A percentile compares a stretch with the other conserved stretches of the same genome.
Conservation (phyloP, 331 rosid species). For the Malus hybrid region DNA sequence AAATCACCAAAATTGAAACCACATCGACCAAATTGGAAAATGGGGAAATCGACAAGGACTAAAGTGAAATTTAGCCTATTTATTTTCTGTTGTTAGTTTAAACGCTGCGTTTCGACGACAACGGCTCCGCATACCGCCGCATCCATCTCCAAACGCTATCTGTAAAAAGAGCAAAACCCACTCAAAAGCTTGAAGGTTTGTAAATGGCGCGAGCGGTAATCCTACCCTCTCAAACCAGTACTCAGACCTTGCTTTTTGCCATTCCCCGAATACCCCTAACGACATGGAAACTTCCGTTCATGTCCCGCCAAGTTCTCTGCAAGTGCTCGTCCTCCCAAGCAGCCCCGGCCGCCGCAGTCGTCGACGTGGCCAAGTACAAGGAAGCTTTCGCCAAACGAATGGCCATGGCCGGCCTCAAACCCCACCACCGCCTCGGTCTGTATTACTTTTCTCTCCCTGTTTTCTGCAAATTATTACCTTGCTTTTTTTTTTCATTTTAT, state of each 20-base stretch:
- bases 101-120: background rate
- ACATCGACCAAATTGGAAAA: background rate
- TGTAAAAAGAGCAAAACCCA: background rate
- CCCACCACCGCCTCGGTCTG: conserved; percentile 75
- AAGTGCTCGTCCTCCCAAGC: conserved; percentile 27
- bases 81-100: background rate
- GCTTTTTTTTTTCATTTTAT: background rate
- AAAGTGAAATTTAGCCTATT: background rate
- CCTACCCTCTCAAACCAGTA: conserved; percentile 22
- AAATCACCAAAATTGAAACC: background rate
- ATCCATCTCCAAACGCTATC: background rate
- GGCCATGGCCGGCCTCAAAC: conserved; percentile 89
- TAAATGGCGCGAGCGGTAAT: conserved; percentile 62
- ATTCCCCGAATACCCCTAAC: conserved; percentile 18
- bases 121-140: background rate
- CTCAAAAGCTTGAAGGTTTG: background rate
- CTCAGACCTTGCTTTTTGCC: conserved; percentile 24
- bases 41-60: too few species aligned
- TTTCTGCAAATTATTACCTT: background rate
- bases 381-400: conserved; percentile 68
- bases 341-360: conserved; percentile 9
- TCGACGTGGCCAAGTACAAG: conserved; percentile 44
- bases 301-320: conserved; percentile 24
- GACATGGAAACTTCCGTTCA: conserved; percentile 15
- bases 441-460: background rate